Conservation (phyloP, 2,329 filamentous ascomycete species). For the Claviceps sp. region DNA sequence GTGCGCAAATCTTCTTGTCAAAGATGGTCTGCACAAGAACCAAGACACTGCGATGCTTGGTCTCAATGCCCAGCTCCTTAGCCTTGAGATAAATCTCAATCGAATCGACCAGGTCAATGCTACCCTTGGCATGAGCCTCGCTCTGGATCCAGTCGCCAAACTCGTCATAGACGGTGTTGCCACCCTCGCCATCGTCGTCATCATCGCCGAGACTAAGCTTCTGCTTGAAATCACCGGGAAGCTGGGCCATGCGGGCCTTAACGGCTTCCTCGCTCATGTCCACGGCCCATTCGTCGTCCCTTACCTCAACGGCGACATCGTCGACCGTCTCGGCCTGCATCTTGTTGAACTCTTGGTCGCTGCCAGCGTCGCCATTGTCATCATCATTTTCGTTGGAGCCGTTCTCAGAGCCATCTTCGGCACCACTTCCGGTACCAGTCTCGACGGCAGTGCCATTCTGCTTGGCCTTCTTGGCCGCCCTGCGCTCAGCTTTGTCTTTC, state of each 20-base stretch:
- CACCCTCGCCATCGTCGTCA: conserved; percentile 68
- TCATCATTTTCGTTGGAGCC: conserved; percentile 33
- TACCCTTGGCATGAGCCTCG: conserved; percentile 57
- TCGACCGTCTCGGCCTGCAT: conserved; percentile 49
- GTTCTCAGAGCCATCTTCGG: conserved; percentile 38
- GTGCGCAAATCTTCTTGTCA: conserved; percentile 74
- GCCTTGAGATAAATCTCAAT: conserved; percentile 93
- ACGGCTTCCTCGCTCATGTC: conserved; percentile 94
- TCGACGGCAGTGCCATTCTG: conserved; percentile 52
- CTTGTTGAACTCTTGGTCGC: conserved; percentile 84
- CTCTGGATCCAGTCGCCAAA: conserved; percentile 85
- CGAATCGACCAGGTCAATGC: conserved; percentile 69
- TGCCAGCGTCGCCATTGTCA: conserved; percentile 53
- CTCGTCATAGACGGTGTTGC: conserved; percentile 70
- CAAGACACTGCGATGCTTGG: conserved; percentile 83
- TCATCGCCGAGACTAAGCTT: conserved; percentile 74
- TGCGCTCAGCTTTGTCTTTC: conserved; percentile 88
- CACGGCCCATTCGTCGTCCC: conserved; percentile 89
- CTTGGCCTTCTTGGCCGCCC: conserved; percentile 84
- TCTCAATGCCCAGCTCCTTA: conserved; percentile 87
- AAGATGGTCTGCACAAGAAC: conserved; percentile 92
- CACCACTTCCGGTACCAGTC: conserved; percentile 45
- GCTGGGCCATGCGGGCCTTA: conserved; percentile 82
- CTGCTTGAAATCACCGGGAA: conserved; percentile 90
- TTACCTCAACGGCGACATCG: conserved; percentile 44